Conservation (phyloP, 1,284 basidiomycete species). For the Cerrena zonata region DNA sequence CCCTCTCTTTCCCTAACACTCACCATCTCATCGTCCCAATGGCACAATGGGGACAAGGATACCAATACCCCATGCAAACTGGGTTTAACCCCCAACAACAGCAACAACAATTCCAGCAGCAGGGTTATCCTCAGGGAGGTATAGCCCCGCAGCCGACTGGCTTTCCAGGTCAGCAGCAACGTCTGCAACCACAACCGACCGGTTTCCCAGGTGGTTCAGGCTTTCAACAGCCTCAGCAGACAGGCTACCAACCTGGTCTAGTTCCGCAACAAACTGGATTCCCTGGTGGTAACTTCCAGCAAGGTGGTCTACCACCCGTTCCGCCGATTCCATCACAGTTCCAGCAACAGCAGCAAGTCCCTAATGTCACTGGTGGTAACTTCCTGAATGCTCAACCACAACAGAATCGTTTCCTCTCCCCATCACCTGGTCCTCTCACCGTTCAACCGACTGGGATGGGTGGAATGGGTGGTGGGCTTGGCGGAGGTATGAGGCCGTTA, state of each 20-base stretch:
- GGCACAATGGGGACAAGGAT: constrained; percentile 63
- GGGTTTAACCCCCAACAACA: constrained; percentile 46
- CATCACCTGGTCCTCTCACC: constrained; percentile 42
- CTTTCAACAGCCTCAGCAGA: constrained; percentile 36
- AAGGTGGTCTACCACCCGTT: constrained; percentile 52
- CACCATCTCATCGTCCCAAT: constrained; percentile 24
- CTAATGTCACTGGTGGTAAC: constrained; percentile 32
- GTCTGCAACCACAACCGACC: constrained; percentile 26
- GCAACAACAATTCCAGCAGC: constrained; percentile 39
- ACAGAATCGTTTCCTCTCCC: constrained; percentile 46
- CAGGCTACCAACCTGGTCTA: constrained; percentile 42
- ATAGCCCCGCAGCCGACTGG: constrained; percentile 36
- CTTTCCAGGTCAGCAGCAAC: constrained; percentile 20
- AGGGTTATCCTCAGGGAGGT: constrained; percentile 16
- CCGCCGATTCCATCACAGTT: constrained; percentile 57
- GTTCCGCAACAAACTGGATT: constrained; percentile 40
- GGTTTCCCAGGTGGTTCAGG: constrained; percentile 14
- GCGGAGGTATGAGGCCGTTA: constrained; percentile 41
- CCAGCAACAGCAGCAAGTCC: constrained; percentile 33
- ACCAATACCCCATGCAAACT: constrained; percentile 54
- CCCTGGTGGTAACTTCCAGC: constrained; percentile 40
- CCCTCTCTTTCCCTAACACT: constrained; percentile 3
- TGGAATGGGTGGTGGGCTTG: constrained; percentile 36
- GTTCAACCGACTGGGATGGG: constrained; percentile 58
- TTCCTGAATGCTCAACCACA: constrained; percentile 41